Evolutionary conservation across 2,329 filamentous ascomycete genomes (phyloP).

Genomic region (Thermothelomyces thermophilus): DNA sequence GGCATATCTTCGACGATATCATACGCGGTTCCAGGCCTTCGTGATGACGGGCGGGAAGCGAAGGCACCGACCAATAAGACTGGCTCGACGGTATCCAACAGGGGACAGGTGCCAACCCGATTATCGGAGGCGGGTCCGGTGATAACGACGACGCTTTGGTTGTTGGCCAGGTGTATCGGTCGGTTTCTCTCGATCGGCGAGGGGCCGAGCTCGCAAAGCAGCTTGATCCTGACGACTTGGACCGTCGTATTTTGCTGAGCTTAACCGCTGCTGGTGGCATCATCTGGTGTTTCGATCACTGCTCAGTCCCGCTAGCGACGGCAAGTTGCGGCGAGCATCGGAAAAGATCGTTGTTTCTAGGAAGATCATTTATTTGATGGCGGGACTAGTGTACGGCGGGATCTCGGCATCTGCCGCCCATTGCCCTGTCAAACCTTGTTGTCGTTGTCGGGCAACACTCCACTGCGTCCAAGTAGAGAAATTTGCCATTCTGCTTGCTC

Average conservation of each 20-base stretch:
- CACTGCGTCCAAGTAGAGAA: neutral
- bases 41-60: neutral
- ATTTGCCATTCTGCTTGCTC: too few relatives aligned
- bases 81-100: neutral
- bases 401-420: constrained; percentile 8
- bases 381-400: neutral
- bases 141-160: neutral
- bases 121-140: constrained; percentile 1
- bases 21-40: neutral
- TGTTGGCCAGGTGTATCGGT: neutral
- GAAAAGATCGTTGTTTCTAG: neutral
- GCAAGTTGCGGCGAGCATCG: neutral
- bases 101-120: neutral
- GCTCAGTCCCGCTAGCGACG: neutral
- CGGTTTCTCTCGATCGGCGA: neutral
- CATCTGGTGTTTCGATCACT: neutral
- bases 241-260: neutral
- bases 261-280: neutral
- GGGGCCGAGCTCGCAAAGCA: too few relatives aligned
- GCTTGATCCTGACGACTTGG: too few relatives aligned
- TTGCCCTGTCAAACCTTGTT: neutral
- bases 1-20: constrained; percentile 1
- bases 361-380: neutral
- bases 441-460: neutral
- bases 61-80: constrained; percentile 1